phyloP scores from a whole-genome alignment of 495 filamentous ascomycete species.

The Daldinia vernicosa region DNA sequence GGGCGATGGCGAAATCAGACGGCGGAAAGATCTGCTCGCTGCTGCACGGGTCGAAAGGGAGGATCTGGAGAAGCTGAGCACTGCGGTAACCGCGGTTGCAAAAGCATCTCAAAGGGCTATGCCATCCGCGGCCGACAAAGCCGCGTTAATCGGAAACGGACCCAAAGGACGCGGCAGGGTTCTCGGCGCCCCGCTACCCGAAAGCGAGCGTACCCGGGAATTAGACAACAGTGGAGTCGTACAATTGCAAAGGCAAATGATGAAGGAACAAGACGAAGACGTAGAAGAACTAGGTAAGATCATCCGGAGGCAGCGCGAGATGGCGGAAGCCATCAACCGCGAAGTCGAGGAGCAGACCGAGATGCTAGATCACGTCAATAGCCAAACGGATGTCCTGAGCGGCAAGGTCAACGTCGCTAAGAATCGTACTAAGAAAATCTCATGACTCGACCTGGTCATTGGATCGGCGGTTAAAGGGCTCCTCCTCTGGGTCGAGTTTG shows the following conservation, averaged over 20 bases:
- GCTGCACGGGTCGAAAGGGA: conserved; percentile 85
- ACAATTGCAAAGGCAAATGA: conserved; percentile 83
- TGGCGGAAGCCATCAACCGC: conserved; percentile 83
- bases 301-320: conserved; percentile 81
- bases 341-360: conserved; percentile 87
- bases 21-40: conserved; percentile 80
- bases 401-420: conserved; percentile 85
- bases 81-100: conserved; percentile 67
- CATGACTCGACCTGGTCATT: conserved; percentile 40
- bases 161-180: conserved; percentile 65
- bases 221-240: conserved; percentile 89
- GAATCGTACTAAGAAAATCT: conserved; percentile 79
- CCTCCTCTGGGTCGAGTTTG: conserved; percentile 24
- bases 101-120: conserved; percentile 34
- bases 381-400: conserved; percentile 75
- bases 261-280: conserved; percentile 85
- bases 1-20: conserved; percentile 86
- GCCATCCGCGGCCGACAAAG: conserved; percentile 45
- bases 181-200: conserved; percentile 76
- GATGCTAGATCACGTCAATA: conserved; percentile 77
- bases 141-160: conserved; percentile 48
- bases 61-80: conserved; percentile 81
- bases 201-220: conserved; percentile 88
- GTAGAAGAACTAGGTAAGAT: conserved; percentile 79
- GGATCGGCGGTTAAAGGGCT: conserved; percentile 21